phyloP scores from a whole-genome alignment of 768 basidiomycete species.

The Phlebiopsis flavidoalba region DNA sequence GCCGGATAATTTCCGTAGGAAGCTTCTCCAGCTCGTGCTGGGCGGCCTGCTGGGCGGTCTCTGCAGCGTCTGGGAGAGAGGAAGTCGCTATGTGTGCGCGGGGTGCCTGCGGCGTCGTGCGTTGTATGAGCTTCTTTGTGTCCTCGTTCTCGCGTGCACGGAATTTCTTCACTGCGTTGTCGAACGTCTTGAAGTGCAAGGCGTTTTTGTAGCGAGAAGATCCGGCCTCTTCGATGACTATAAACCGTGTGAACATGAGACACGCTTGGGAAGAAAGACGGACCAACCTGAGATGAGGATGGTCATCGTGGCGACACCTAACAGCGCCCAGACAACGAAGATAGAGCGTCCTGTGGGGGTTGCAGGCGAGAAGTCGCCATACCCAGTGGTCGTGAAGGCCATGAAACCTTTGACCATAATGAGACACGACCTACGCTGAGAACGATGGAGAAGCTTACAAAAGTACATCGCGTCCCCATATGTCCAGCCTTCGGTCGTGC shows the following conservation, averaged over 20 bases:
- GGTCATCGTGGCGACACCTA: slow-evolving; percentile 75
- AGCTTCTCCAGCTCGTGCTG: slow-evolving; percentile 33
- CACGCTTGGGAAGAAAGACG: not conserved
- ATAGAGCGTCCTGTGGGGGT: slow-evolving; percentile 70
- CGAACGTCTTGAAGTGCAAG: slow-evolving; percentile 41
- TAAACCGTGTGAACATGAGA: not conserved
- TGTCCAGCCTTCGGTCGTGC: slow-evolving; percentile 61
- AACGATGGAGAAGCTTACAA: slow-evolving; percentile 38
- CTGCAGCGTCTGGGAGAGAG: not conserved
- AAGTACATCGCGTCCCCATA: slow-evolving; percentile 67
- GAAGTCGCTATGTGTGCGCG: not conserved
- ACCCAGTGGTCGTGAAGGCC: slow-evolving; percentile 72
- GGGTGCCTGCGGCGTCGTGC: slow-evolving; percentile 6
- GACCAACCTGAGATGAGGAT: slow-evolving; percentile 65
- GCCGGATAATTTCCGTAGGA: slow-evolving; percentile 32
- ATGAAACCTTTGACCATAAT: slow-evolving; percentile 50
- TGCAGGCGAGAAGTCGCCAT: slow-evolving; percentile 58
- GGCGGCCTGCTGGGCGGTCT: slow-evolving; percentile 11
- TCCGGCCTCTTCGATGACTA: slow-evolving; percentile 65
- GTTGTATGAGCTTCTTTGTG: slow-evolving; percentile 3
- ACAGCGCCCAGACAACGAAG: slow-evolving; percentile 74
- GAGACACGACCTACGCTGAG: too few relatives aligned
- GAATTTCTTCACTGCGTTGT: slow-evolving; percentile 42
- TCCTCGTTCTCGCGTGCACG: slow-evolving; percentile 23
- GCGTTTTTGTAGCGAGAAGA: slow-evolving; percentile 58